These are phyloP conservation scores for Clavispora asparagi DNA, from an alignment of 805 yeast genomes.

Conservation along the genomic window DNA sequence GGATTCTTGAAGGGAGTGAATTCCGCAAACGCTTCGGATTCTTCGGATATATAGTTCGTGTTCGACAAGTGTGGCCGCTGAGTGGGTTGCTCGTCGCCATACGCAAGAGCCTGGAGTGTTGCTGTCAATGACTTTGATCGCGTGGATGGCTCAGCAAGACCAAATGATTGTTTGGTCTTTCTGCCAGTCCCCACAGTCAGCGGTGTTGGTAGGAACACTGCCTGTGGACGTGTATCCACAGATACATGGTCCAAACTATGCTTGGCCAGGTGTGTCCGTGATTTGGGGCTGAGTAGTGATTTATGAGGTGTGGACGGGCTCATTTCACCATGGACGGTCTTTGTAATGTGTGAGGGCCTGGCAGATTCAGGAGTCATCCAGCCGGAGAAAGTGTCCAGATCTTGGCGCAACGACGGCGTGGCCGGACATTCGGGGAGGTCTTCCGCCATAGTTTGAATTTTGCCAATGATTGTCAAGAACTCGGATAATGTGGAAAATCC, in stretches of 20 bases:
- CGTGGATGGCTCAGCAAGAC: background rate
- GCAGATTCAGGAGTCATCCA: background rate
- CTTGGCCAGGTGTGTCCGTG: background rate
- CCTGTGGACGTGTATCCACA: background rate
- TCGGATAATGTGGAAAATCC: background rate
- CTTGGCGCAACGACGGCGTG: background rate
- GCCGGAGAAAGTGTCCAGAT: background rate
- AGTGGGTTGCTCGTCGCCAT: background rate
- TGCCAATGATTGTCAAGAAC: background rate
- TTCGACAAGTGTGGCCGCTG: background rate
- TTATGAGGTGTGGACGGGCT: background rate
- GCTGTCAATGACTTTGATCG: slow-evolving; percentile 5
- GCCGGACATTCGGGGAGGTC: background rate
- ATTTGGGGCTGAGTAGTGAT: background rate
- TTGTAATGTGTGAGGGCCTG: background rate
- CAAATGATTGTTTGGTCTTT: background rate
- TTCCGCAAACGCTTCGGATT: too few species aligned
- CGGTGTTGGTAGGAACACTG: slow-evolving; percentile 10
- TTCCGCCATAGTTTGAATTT: background rate
- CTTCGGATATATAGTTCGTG: background rate
- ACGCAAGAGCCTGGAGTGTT: slow-evolving; percentile 1
- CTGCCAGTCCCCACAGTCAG: slow-evolving; percentile 15
- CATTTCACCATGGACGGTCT: background rate
- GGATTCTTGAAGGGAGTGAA: background rate
- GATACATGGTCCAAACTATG: background rate